Percentiles rank a stretch among this genome's conserved stretches.
Conservation (phyloP, 176 grass and related monocot species). For the Hordeum vulgare region MorexV3_pseudomolecules_assembly NC_058519.1:616611825-616612324, state of each 20-base stretch:
- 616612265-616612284: not conserved
- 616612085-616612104: not conserved
- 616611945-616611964: not conserved
- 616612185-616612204: conserved; percentile 20
- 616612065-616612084: not conserved
- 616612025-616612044: not conserved
- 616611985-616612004: not conserved
- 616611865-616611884: not conserved
- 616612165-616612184: not conserved
- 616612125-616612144: not conserved
- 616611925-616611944: not conserved
- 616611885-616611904: not conserved
- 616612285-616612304: not conserved
- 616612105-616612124: not conserved
- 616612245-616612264: not conserved
- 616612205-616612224: conserved; percentile 52
- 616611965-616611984: not conserved
- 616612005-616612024: not conserved
- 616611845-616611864: conserved; percentile 18
- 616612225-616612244: conserved; percentile 20
- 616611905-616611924: not conserved
- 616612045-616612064: conserved; percentile 27
- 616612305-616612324: not conserved
- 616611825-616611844: too few species aligned
- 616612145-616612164: not conserved